Evolutionary conservation across 2,329 filamentous ascomycete species (phyloP).

Genomic region (Elsinoe australis): DNA sequence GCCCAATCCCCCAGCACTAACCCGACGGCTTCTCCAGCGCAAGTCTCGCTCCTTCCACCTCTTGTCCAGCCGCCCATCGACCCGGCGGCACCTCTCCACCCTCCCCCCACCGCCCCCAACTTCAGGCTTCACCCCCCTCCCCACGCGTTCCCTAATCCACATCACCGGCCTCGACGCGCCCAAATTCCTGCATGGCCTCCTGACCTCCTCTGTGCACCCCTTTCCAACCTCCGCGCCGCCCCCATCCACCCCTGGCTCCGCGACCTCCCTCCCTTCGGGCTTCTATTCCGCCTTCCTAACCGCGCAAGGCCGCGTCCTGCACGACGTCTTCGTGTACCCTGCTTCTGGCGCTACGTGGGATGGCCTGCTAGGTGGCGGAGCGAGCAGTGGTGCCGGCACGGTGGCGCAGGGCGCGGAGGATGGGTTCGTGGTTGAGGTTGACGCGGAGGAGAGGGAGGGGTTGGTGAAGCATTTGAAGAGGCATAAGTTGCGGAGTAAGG

Average conservation of each 20-base stretch:
- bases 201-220: constrained; percentile 63
- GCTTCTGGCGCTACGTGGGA: constrained; percentile 34
- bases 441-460: constrained; percentile 54
- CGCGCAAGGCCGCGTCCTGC: constrained; percentile 68
- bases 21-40: neutral
- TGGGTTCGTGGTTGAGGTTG: constrained; percentile 74
- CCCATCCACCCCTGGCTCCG: constrained; percentile 26
- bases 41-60: neutral
- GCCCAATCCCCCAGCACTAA: neutral
- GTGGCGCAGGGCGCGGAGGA: constrained; percentile 20
- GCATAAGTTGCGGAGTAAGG: constrained; percentile 78
- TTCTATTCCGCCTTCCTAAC: constrained; percentile 83
- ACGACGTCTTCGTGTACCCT: constrained; percentile 87
- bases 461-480: constrained; percentile 68
- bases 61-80: neutral
- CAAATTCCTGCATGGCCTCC: constrained; percentile 79
- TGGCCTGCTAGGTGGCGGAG: neutral
- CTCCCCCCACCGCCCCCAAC: constrained; percentile 41
- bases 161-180: constrained; percentile 71
- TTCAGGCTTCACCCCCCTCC: constrained; percentile 49
- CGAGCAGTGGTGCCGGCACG: neutral
- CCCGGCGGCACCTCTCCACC: neutral
- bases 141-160: constrained; percentile 70
- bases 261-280: constrained; percentile 35
- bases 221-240: constrained; percentile 21